Conservation (phyloP, 1,284 basidiomycete genomes). For the Microbotryum scabiosae region DNA sequence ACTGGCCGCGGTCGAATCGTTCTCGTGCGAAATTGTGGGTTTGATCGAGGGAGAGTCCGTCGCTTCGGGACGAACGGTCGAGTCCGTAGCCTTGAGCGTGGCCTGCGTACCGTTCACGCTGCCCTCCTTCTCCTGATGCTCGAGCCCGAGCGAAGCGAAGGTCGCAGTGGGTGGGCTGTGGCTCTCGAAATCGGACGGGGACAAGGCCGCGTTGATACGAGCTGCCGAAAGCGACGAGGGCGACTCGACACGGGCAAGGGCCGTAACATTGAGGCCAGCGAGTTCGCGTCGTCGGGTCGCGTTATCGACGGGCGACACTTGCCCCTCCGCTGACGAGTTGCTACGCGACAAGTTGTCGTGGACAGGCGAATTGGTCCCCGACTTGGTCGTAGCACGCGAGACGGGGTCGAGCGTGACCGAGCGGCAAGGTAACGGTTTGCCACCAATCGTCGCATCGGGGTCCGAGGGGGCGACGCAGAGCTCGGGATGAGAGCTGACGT, state of each 20-base stretch:
- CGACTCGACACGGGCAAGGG: slow-evolving; percentile 25
- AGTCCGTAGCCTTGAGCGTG: not conserved
- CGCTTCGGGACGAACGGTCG: not conserved
- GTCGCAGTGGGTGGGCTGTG: not conserved
- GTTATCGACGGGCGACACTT: not conserved
- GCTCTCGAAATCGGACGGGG: not conserved
- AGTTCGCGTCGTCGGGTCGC: slow-evolving; percentile 7
- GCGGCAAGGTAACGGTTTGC: slow-evolving; percentile 28
- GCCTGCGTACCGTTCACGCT: not conserved
- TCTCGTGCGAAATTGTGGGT: slow-evolving; percentile 1
- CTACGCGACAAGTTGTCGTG: slow-evolving; percentile 10
- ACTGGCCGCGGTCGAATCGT: slow-evolving; percentile 5
- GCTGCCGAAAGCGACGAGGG: slow-evolving; percentile 11
- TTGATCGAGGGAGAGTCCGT: too few relatives aligned
- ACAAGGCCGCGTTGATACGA: not conserved
- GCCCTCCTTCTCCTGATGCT: not conserved
- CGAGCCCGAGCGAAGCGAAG: not conserved
- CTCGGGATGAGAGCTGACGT: slow-evolving; percentile 86
- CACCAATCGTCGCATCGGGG: slow-evolving; percentile 18
- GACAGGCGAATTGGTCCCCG: slow-evolving; percentile 16
- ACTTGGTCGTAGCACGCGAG: slow-evolving; percentile 19
- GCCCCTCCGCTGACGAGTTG: not conserved
- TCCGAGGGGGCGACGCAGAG: slow-evolving; percentile 46
- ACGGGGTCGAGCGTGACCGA: slow-evolving; percentile 8
- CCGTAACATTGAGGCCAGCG: slow-evolving; percentile 23